Conservation (phyloP, 2,329 filamentous ascomycete species). For the Beauveria varroae region DNA sequence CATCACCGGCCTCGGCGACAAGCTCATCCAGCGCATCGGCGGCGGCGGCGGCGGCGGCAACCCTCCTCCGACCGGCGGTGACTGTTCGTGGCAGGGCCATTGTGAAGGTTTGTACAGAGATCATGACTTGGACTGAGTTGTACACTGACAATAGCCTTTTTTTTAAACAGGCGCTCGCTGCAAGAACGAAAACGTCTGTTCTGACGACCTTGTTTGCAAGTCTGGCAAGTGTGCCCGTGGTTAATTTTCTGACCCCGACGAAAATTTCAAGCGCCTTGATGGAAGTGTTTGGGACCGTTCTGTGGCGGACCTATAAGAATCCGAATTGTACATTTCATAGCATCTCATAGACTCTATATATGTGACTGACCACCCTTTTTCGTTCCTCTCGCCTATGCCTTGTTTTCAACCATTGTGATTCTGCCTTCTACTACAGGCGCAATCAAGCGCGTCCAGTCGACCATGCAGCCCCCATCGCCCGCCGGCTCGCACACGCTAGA, state of each 20-base stretch:
- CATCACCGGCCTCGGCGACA: conserved; percentile 42
- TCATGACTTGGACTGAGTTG: not conserved
- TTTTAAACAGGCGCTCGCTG: conserved; percentile 17
- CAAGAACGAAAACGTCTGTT: conserved; percentile 17
- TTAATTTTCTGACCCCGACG: not conserved
- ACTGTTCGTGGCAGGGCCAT: conserved; percentile 17
- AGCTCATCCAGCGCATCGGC: conserved; percentile 34
- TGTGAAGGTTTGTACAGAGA: conserved; percentile 9
- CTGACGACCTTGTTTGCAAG: conserved; percentile 18
- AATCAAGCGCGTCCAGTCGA: conserved; percentile 75
- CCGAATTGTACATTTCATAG: conserved; percentile 2
- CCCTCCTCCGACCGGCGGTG: not conserved
- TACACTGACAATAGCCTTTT: not conserved
- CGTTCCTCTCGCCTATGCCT: not conserved
- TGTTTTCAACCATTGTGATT: conserved; percentile 44
- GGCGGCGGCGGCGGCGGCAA: conserved; percentile 5
- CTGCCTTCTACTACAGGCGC: conserved; percentile 70
- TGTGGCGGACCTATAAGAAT: not conserved
- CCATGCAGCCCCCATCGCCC: conserved; percentile 47
- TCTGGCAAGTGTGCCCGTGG: conserved; percentile 15
- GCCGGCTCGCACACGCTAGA: conserved; percentile 46
- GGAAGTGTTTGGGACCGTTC: not conserved
- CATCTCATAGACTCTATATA: not conserved
- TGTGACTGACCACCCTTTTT: not conserved
- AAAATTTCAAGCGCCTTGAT: not conserved